Conservation (phyloP, 2,329 filamentous ascomycete genomes). For the Graphilbum fragrans region DNA sequence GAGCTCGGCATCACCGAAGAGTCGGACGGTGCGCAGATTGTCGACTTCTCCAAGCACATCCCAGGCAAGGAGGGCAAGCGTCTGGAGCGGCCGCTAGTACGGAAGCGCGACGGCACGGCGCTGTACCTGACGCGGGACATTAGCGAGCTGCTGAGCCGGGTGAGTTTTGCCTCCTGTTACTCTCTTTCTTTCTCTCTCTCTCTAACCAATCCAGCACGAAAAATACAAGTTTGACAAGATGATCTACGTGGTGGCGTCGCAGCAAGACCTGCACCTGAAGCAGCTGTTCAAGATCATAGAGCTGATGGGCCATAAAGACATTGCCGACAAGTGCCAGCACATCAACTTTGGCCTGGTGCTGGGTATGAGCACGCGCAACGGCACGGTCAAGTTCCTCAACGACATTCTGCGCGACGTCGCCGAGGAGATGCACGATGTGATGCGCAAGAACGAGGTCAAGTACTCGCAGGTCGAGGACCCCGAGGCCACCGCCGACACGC, state of each 20-base stretch:
- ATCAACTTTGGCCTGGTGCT: slow-evolving; percentile 65
- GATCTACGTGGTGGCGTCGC: slow-evolving; percentile 66
- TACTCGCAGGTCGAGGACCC: slow-evolving; percentile 84
- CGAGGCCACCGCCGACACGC: slow-evolving; percentile 66
- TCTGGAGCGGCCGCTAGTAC: slow-evolving; percentile 57
- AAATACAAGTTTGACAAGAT: slow-evolving; percentile 62
- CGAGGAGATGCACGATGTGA: slow-evolving; percentile 96
- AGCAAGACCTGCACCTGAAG: slow-evolving; percentile 61
- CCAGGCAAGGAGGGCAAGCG: slow-evolving; percentile 55
- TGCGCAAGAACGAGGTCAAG: slow-evolving; percentile 82
- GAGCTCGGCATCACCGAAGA: slow-evolving; percentile 55
- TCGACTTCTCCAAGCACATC: slow-evolving; percentile 60
- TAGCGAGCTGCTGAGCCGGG: slow-evolving; percentile 56
- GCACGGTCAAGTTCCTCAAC: slow-evolving; percentile 62
- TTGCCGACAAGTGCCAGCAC: slow-evolving; percentile 57
- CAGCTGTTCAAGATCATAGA: slow-evolving; percentile 69
- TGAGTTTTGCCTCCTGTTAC: neutral
- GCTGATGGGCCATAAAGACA: slow-evolving; percentile 55
- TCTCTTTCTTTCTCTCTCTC: neutral
- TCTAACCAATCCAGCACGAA: slow-evolving; percentile 21
- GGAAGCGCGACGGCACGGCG: slow-evolving; percentile 63
- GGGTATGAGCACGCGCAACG: slow-evolving; percentile 59
- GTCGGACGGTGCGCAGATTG: slow-evolving; percentile 58
- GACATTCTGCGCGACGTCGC: slow-evolving; percentile 68
- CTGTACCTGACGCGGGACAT: slow-evolving; percentile 72